Evolutionary conservation across 306 rosid genomes (phyloP).

Genomic region (Acmispon strigosus): DNA sequence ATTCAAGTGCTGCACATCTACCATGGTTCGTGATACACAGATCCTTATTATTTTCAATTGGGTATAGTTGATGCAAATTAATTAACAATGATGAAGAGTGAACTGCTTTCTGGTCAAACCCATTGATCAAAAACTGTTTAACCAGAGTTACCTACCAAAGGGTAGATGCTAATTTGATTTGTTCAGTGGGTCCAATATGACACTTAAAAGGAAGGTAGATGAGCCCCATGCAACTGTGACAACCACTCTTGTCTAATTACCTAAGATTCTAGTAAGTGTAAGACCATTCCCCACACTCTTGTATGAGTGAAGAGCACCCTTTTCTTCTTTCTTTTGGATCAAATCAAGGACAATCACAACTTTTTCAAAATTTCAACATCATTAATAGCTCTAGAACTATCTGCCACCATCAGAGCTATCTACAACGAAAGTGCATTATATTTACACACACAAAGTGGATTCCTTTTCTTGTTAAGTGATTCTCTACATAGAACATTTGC

Average conservation of each 20-base stretch:
- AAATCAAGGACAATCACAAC: slow-evolving; percentile 34
- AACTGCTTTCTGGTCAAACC: slow-evolving; percentile 24
- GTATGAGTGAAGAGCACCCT: slow-evolving; percentile 7
- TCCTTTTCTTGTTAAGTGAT: too few relatives aligned
- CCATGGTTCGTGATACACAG: too few relatives aligned
- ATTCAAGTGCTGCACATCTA: too few relatives aligned
- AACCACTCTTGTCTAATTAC: slow-evolving; percentile 45
- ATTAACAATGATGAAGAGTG: background rate
- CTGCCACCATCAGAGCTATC: background rate
- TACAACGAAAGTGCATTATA: background rate
- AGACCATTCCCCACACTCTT: slow-evolving; percentile 24
- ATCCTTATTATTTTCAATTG: too few relatives aligned
- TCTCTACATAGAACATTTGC: too few relatives aligned
- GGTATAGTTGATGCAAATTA: background rate
- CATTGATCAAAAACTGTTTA: slow-evolving; percentile 12
- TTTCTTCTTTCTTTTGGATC: slow-evolving; percentile 22
- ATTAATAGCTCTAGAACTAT: slow-evolving; percentile 31
- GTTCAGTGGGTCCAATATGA: slow-evolving; percentile 38
- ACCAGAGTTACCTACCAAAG: slow-evolving; percentile 12
- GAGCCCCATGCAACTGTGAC: slow-evolving; percentile 42
- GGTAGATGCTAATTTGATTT: slow-evolving; percentile 23
- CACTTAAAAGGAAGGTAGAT: slow-evolving; percentile 32
- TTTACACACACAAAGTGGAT: background rate
- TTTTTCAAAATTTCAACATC: slow-evolving; percentile 37
- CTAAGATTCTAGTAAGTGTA: slow-evolving; percentile 38